These are phyloP conservation scores for Fusarium miscanthi DNA, from an alignment of 2,329 filamentous ascomycete species.

Conservation along the genomic window DNA sequence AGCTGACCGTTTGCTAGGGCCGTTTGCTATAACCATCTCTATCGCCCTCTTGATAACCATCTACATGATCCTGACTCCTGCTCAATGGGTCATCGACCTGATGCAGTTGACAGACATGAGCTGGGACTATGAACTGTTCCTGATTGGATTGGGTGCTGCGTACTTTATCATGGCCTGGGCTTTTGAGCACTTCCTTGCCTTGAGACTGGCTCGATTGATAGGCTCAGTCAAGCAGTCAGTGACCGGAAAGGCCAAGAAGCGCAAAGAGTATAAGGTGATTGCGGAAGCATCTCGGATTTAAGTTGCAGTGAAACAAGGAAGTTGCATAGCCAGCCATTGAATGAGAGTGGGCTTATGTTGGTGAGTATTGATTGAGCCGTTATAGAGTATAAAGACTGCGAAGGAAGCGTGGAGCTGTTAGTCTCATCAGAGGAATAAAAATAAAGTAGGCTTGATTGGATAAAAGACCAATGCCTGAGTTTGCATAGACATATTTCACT, in stretches of 20 bases:
- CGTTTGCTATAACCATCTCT: slow-evolving; percentile 83
- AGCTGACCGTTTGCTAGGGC: slow-evolving; percentile 63
- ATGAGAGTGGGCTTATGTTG: not conserved
- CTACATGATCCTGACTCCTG: slow-evolving; percentile 85
- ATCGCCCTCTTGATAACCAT: slow-evolving; percentile 73
- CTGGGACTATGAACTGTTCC: slow-evolving; percentile 75
- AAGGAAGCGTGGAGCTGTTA: not conserved
- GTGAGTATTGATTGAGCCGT: not conserved
- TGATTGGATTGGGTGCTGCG: slow-evolving; percentile 75
- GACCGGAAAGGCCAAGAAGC: slow-evolving; percentile 73
- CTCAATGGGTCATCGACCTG: slow-evolving; percentile 72
- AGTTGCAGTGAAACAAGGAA: not conserved
- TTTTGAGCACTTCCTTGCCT: slow-evolving; percentile 78
- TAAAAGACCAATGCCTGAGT: not conserved
- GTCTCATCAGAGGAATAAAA: not conserved
- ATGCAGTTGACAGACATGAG: slow-evolving; percentile 91
- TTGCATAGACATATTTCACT: not conserved
- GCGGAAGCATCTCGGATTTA: slow-evolving; percentile 62
- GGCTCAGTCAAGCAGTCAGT: slow-evolving; percentile 70
- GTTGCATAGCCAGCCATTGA: not conserved
- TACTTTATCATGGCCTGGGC: slow-evolving; percentile 78
- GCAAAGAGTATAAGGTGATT: slow-evolving; percentile 90
- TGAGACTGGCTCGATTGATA: slow-evolving; percentile 73
- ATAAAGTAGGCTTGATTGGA: not conserved
- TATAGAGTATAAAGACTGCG: slow-evolving; percentile 4